phyloP scores from a whole-genome alignment of 257 asterid species.

The Scutellaria barbata region DNA sequence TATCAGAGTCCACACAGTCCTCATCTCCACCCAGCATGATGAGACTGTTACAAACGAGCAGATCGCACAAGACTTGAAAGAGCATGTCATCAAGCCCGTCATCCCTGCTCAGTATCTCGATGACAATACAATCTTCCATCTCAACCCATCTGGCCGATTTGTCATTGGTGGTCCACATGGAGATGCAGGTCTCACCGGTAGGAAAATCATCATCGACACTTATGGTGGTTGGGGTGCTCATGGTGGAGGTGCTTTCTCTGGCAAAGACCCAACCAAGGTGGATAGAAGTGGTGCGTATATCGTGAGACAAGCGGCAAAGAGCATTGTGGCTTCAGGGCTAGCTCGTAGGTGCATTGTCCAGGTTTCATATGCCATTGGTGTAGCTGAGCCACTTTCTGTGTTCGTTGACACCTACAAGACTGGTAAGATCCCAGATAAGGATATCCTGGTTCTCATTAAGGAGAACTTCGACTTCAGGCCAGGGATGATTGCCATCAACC shows the following conservation, averaged over 20 bases:
- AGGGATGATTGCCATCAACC: conserved; percentile 72
- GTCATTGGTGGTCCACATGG: conserved; percentile 78
- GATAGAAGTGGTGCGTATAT: conserved; percentile 76
- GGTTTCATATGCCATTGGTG: conserved; percentile 71
- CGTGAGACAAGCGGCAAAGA: conserved; percentile 75
- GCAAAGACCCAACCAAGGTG: conserved; percentile 74
- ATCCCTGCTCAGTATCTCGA: conserved; percentile 70
- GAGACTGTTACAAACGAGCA: conserved; percentile 64
- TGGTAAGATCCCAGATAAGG: conserved; percentile 67
- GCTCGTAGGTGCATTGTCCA: conserved; percentile 75
- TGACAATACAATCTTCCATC: conserved; percentile 70
- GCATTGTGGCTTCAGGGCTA: conserved; percentile 74
- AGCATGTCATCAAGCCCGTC: conserved; percentile 72
- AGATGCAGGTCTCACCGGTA: conserved; percentile 74
- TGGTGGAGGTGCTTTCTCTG: conserved; percentile 81
- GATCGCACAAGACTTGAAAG: conserved; percentile 65
- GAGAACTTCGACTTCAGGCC: conserved; percentile 79
- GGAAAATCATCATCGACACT: conserved; percentile 67
- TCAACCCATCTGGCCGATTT: conserved; percentile 69
- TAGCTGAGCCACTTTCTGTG: conserved; percentile 75
- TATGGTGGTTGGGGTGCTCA: conserved; percentile 84
- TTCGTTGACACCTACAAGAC: conserved; percentile 71
- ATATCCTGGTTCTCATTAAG: conserved; percentile 59
- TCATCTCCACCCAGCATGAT: conserved; percentile 73
- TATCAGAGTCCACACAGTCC: conserved; percentile 67